Evolutionary conservation across 2,329 filamentous ascomycete genomes (phyloP), one percentile per base, ranked within the genome.

Genomic region (Myriangium duriaei): DNA sequence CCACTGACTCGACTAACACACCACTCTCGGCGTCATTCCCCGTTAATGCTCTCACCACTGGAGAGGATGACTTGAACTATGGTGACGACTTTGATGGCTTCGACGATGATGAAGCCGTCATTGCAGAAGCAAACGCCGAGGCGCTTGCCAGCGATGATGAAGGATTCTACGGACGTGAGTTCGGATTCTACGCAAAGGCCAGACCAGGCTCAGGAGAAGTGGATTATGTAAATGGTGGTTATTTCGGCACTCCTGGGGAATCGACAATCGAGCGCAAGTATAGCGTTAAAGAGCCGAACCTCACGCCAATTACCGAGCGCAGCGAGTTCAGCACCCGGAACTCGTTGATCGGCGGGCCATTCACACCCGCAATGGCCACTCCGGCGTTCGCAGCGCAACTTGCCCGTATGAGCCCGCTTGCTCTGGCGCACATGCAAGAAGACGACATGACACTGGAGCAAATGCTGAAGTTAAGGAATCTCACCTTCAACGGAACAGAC

Each of bases 271-370:
- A 63, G 37, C 74, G 84, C 24, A 75, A 75, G 39, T 91, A 81
- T 46, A 86, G 83, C 13, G 75, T 82, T 13, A 75, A 81, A 29
- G 88, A 95, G 55, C 88, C 91, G 1, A 95, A 91, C 50, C 64
- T 98, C 33, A 96, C 91, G 1, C 91, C 91, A 4, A 96, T 98
- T 50, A 96, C 88, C 0, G 91, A 96, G 57, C 75, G 87, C 10
- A 93, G 84, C 42, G 91, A 98, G 59, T 95, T 93, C 65, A 94
- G 85, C 30, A 94, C 92, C 42, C 76, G 91, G 31, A 96, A 95
- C 55, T 92, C 83, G 1, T 74, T 93, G 42, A 82, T 92, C 64
- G 30, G 30, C 15, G 24, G 40, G 36, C 17, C 29, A 21, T 32
- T 14, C 14, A 13, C 21, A n/a, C 36, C 36, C 2, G 36, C 36